Evolutionary conservation across 129 eudicot genomes (phyloP), one percentile per base, ranked within the genome.

Genomic region (Arctium lappa): DNA sequence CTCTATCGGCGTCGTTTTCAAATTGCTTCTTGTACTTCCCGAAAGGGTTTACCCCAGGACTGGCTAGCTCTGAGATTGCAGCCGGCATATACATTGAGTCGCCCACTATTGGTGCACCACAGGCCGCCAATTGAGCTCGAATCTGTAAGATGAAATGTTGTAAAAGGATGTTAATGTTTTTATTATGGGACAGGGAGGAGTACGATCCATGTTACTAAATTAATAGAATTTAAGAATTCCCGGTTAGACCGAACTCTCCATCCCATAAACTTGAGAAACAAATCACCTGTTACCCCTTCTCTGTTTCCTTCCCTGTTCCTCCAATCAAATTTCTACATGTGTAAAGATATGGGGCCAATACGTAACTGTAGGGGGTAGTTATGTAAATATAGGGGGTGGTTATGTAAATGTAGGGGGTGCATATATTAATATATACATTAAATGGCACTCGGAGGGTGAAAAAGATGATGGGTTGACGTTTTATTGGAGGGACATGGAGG

Each of bases 31-130:
- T 86, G 86, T 74, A 70, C 73, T 85, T 88, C 40, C 97, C 94
- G 79, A 89, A 90, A 7, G 95, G 98, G 82, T 90, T 81, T 69
- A 84, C 16, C 81, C 98, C 94, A 8, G 95, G 98, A 50, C 76
- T 73, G 6, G 65, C 66, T 39, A 85, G 56, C 87, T 93, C 97
- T 2, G 97, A 90, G 62, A 83, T 83, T 56, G 88, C 92, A 78
- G 98, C 99, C 29, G 95, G 95, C 91, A 91, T 93, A 80, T 96
- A 96, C 94, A 91, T 90, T 4, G 98, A 89, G 86, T 96, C 99
- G 16, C 99, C 99, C 71, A 95, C 97, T 79, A 95, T 22, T 72
- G 97, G 98, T 50, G 97, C 98, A 69, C 98, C 98, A 74, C 89
- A 88, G 12, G 94, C 92, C 72, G 99, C 99, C 79, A 95, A 73